Evolutionary conservation across 2,329 filamentous ascomycete genomes (phyloP), one percentile per base, ranked within the genome.

Genomic region (Exophiala lecanii-corni): DNA sequence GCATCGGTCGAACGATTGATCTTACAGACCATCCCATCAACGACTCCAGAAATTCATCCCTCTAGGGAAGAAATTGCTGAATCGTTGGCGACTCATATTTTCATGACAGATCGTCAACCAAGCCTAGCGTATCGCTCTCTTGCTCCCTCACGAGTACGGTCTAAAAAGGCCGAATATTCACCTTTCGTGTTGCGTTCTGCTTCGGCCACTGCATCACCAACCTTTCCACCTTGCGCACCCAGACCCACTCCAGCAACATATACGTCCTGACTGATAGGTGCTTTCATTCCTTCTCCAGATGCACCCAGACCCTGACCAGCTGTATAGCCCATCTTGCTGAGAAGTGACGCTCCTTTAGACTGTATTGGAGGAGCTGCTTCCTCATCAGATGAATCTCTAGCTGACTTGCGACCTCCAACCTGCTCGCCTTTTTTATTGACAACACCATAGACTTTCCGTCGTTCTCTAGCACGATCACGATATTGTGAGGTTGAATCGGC

Each of bases 311-410:
- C 71, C 38, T 67, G 62, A 1, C 71, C 71, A 3, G 63, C 67
- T 5, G 50, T 51, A 66, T 71, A 73, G 13, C 71, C 71, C 71
- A 74, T 73, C 46, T 73, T 73, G 44, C 65, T 69, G 9, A 74
- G 64, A 10, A 74, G 61, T 2, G 70, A 66, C 2, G 71, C 71
- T n/a, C 71, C 71, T 55, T 73, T 73, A 3, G 71, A 73, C 10
- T 69, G 64, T 20, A 57, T 39, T 54, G 63, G 21, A 49, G 58
- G 35, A 41, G 57, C 15, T 15, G 21, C 32, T 10, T 41, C 39
- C 18, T 49, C 42, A 9, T 44, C 44, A 4, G 40, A 35, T 9
- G 48, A 49, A 4, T 23, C 31, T 13, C 30, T 39, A 13, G 43
- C 39, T 5, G 45, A 19, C 30, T 26, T 43, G n/a, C 33, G 20